Percentiles rank a stretch among this genome's conserved stretches.
These are phyloP conservation scores for Tylopilus intermedius DNA, from an alignment of 768 basidiomycete genomes.

Conservation along the genomic window DNA sequence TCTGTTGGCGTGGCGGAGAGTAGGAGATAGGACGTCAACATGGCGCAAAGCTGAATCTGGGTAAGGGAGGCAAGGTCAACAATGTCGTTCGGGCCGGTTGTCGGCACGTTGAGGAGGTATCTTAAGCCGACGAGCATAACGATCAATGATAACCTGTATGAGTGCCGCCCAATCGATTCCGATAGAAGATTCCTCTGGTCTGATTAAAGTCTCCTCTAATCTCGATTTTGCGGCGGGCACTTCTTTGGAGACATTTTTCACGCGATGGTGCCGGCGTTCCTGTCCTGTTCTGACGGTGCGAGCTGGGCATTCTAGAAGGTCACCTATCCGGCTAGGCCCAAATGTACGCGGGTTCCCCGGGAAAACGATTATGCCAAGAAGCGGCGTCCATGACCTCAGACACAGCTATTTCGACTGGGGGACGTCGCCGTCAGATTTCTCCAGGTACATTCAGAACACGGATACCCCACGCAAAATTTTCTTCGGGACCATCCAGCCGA, in stretches of 20 bases:
- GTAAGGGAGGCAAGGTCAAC: not conserved
- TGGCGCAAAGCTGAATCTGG: no score
- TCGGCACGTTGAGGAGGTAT: conserved; percentile 18
- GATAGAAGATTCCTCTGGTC: not conserved
- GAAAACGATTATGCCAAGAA: conserved; percentile 21
- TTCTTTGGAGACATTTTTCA: conserved; percentile 4
- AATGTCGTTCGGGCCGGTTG: not conserved
- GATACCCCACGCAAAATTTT: no score
- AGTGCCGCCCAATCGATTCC: conserved; percentile 27
- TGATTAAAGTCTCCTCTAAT: not conserved
- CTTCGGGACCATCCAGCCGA: no score
- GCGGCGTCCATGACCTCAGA: conserved; percentile 17
- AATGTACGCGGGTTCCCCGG: conserved; percentile 15
- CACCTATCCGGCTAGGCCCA: conserved; percentile 15
- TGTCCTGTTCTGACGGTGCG: conserved; percentile 8
- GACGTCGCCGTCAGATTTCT: no score
- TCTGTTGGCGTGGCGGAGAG: no score
- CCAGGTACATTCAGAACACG: no score
- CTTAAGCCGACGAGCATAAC: conserved; percentile 28
- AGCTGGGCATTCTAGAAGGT: conserved; percentile 27
- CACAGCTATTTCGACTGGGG: not conserved
- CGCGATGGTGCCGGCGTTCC: conserved; percentile 20
- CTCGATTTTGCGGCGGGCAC: not conserved
- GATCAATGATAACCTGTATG: conserved; percentile 26
- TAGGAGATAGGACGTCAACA: no score